phyloP scores from a whole-genome alignment of 306 rosid genomes.

The Betula pendula region DNA sequence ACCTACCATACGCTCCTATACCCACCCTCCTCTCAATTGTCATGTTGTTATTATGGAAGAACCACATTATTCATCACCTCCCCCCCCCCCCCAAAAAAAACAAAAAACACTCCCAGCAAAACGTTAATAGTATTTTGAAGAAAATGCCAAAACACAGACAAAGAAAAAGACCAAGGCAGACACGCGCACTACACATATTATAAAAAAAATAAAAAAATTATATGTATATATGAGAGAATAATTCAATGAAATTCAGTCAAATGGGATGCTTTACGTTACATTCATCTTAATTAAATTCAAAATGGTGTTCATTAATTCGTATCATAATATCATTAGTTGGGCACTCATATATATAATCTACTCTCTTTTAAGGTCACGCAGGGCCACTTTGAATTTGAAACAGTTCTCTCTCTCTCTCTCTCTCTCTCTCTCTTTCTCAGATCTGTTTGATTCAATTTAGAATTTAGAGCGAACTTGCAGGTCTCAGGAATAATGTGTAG shows the following conservation, averaged over 20 bases:
- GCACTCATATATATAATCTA: neutral
- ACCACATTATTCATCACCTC: too few relatives aligned
- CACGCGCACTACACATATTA: neutral
- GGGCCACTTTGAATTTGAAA: conserved; percentile 61
- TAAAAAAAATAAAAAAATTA: too few relatives aligned
- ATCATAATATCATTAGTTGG: neutral
- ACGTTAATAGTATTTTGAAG: neutral
- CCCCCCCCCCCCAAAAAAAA: too few relatives aligned
- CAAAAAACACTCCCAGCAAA: neutral
- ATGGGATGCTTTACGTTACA: too few relatives aligned
- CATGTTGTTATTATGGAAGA: conserved; percentile 14
- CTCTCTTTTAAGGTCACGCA: neutral
- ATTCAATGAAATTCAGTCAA: too few relatives aligned
- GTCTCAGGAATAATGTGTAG: conserved; percentile 64
- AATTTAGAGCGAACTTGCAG: conserved; percentile 44
- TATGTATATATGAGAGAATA: too few relatives aligned
- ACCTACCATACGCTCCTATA: conserved; percentile 39
- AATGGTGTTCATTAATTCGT: neutral
- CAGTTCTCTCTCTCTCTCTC: conserved; percentile 16
- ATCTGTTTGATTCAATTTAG: conserved; percentile 45
- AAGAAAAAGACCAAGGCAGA: neutral
- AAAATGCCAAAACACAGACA: neutral
- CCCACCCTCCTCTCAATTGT: conserved; percentile 19
- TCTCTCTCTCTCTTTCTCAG: conserved; percentile 19
- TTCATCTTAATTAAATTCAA: neutral